Evolutionary conservation across 2,329 filamentous ascomycete genomes (phyloP).

Genomic region (Trichoderma sp.): DNA sequence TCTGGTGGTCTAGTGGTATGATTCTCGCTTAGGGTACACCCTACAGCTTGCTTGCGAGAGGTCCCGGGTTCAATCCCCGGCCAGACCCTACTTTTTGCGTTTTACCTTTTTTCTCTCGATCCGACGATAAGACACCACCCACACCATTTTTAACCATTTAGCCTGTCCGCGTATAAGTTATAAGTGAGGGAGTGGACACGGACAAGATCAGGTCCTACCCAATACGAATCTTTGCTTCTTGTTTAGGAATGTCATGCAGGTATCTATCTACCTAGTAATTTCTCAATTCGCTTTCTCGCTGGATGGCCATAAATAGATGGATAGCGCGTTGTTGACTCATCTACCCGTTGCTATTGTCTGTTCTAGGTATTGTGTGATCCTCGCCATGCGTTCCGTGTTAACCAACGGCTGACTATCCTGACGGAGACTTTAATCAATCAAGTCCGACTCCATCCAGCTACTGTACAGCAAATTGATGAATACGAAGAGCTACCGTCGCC

Average conservation of each 20-base stretch:
- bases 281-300: no score
- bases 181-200: no score
- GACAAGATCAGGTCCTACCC: no score
- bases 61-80: conserved; percentile 51
- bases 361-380: background rate
- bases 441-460: background rate
- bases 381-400: background rate
- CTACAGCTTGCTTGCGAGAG: conserved; percentile 45
- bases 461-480: background rate
- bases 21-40: conserved; percentile 67
- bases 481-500: background rate
- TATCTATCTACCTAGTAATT: no score
- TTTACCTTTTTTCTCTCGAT: conserved; percentile 33
- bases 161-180: no score
- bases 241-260: no score
- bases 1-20: conserved; percentile 68
- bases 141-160: no score
- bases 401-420: background rate
- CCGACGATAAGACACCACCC: no score
- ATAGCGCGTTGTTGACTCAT: no score
- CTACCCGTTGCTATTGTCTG: background rate
- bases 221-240: no score
- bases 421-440: background rate
- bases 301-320: no score
- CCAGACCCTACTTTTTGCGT: conserved; percentile 42